These are phyloP conservation scores for Penicillium sp. DNA, from an alignment of 2,329 filamentous ascomycete species.

Conservation along the genomic window DNA sequence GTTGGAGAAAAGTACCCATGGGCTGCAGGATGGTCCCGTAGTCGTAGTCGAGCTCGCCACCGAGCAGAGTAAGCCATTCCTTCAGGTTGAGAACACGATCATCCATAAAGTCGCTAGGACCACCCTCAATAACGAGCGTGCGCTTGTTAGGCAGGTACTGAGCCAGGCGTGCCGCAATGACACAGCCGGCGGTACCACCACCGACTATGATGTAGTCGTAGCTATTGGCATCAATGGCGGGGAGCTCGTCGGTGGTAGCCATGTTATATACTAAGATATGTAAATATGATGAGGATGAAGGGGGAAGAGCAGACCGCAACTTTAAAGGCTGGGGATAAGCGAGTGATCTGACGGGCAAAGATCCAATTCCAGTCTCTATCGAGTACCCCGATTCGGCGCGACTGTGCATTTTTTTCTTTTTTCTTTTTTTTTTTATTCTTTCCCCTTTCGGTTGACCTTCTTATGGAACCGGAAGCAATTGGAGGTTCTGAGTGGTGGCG, in stretches of 20 bases:
- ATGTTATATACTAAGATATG: conserved; percentile 41
- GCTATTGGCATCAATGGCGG: conserved; percentile 58
- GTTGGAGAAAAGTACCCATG: conserved; percentile 49
- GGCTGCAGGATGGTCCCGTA: conserved; percentile 86
- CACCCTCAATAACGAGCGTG: conserved; percentile 79
- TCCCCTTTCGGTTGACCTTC: too few species aligned
- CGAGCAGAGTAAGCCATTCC: conserved; percentile 78
- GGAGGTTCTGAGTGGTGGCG: conserved; percentile 16
- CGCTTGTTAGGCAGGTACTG: conserved; percentile 78
- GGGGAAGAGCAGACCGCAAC: conserved; percentile 1
- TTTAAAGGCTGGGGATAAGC: conserved; percentile 4
- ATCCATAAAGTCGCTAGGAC: conserved; percentile 83
- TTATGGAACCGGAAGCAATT: conserved; percentile 9
- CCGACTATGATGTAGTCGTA: conserved; percentile 85
- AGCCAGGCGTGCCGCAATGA: conserved; percentile 71
- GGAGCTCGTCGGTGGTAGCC: conserved; percentile 62
- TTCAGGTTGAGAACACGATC: conserved; percentile 80
- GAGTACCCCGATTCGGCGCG: conserved; percentile 10
- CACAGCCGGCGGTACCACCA: conserved; percentile 80
- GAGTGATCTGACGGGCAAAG: conserved; percentile 12
- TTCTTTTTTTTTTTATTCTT: conserved; percentile 10
- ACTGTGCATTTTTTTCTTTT: conserved; percentile 2
- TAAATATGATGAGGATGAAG: conserved; percentile 1
- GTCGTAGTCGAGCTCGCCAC: conserved; percentile 85
- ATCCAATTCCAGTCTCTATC: conserved; percentile 5